A percentile compares a stretch with the other conserved stretches of the same genome.
These are phyloP conservation scores for Myxozyma mucilagina DNA, from an alignment of 805 yeast species.

Conservation along the genomic window DNA sequence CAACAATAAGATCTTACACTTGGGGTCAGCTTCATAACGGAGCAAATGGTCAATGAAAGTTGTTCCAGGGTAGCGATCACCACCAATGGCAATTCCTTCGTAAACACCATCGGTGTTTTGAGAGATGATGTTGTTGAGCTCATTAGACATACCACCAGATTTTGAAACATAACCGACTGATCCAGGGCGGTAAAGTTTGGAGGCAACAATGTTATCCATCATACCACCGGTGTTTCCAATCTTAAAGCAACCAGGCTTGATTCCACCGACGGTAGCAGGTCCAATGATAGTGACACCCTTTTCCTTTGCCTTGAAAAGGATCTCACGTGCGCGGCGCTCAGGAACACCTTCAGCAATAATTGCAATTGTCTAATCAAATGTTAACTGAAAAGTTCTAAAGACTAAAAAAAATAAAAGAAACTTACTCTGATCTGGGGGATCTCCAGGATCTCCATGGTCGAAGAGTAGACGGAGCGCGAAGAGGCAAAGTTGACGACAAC, in stretches of 20 bases:
- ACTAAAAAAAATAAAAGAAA: not conserved
- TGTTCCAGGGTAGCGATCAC: conserved; percentile 74
- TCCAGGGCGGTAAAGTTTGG: conserved; percentile 51
- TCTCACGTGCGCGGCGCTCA: conserved; percentile 52
- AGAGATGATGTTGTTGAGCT: conserved; percentile 49
- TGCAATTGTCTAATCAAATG: conserved; percentile 44
- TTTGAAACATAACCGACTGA: conserved; percentile 51
- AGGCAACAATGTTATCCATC: conserved; percentile 53
- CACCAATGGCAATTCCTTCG: conserved; percentile 69
- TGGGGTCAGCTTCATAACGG: conserved; percentile 62
- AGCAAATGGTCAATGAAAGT: conserved; percentile 68
- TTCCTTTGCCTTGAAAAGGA: conserved; percentile 46
- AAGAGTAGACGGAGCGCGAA: conserved; percentile 49
- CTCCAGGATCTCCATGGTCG: conserved; percentile 50
- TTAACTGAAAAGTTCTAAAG: not conserved
- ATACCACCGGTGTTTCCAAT: conserved; percentile 53
- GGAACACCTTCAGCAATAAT: conserved; percentile 53
- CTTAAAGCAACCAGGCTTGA: conserved; percentile 52
- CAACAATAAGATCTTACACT: conserved; percentile 64
- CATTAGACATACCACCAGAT: conserved; percentile 53
- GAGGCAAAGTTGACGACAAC: conserved; percentile 52
- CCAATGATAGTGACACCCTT: conserved; percentile 51
- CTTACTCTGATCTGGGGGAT: conserved; percentile 45
- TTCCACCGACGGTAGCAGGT: conserved; percentile 52
- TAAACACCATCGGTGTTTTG: conserved; percentile 50